Base-by-base conservation (phyloP, 2,329 filamentous ascomycete genomes). In the Curvularia spicifera region DNA sequence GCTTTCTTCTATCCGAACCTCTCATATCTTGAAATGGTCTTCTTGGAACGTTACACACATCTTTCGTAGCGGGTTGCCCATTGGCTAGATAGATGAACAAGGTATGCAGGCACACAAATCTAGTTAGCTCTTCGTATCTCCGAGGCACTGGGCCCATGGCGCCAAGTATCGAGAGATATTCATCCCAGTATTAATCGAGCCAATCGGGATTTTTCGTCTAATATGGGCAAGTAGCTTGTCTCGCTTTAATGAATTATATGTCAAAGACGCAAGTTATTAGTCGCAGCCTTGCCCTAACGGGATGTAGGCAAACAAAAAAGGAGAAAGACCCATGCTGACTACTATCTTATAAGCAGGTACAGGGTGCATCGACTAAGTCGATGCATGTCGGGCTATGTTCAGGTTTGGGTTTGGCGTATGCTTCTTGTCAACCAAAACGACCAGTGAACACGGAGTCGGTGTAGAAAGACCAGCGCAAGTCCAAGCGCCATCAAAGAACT, bases 91-190 rank as follows among this genome's bases (percentile, higher is more conserved):
- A 24, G n/a, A 37, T 24, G 4, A 4, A 43, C 28, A 35, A 29
- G 40, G 20, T 26, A 31, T 62, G 53, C 56, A 59, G 50, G 50
- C 49, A 45, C 46, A 50, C 33, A 13, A 56, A 61, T 40, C 28
- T n/a, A 12, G 15, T 26, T 46, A 45, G 24, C 22, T 50, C 50
- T 49, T 54, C 43, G 48, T 53, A 49, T 47, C 49, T 37, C 45
- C 45, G 24, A 31, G 33, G 56, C 37, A 47, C 47, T 50, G 50
- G 51, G n/a, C 40, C 39, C 51, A 24, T 53, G 35, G 44, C 29
- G 51, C 24, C 37, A 31, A 31, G 15, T 46, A n/a, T 31, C 4
- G 33, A 22, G 33, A 6, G 33, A n/a, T 39, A 9, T 4, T 13
- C 18, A 13, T 15, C 37, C 29, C 4, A 6, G 20, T 9, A 22